Base-by-base conservation (phyloP, 2,329 filamentous ascomycete species). In the Curvularia verruculosa region DNA sequence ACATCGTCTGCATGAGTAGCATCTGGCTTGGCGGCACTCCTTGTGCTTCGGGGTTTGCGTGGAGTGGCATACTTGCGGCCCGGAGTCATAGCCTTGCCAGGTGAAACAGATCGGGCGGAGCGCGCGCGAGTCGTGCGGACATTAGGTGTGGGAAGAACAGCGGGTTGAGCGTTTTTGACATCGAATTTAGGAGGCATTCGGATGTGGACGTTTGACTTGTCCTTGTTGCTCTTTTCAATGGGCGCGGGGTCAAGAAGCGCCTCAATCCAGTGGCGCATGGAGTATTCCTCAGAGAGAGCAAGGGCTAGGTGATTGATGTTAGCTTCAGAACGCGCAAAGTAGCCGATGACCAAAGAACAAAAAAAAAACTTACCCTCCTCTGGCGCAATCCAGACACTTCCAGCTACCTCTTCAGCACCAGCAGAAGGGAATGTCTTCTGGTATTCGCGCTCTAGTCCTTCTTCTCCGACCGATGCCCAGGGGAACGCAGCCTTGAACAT, bases 331-430 rank as follows among this genome's bases (percentile, higher is more conserved):
- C 31, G 36, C 28, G 8, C 18, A 13, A 5, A 37, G 15, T 24
- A 18, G 15, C 13, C n/a, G 34, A 36, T 18, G 39, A 24, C 5
- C 1, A 13, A 41, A 41, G 39, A 24, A 10, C 1, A 13, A 41
- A 41, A 40, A 31, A 41, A 46, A 39, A 28, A 71, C 71, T 56
- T 80, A 89, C 87, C 87, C 74, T 85, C 81, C 64, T 89, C 83
- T 5, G 94, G 92, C 45, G 92, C 87, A 49, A 98, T 93, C 95
- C 95, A 99, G 50, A 99, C 87, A 76, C 97, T 99, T 44, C 95
- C 95, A 24, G 95, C 95, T 28, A 95, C 92, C 82, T 98, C 95
- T 73, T 98, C 93, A 54, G 84, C 84, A 68, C 92, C 96, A 9
- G 93, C 96, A 28, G 89, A 89, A 31, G 86, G 79, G 26, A 95